Evolutionary conservation across 1,139 yeast genomes (phyloP).

Genomic region (Candida sojae): DNA sequence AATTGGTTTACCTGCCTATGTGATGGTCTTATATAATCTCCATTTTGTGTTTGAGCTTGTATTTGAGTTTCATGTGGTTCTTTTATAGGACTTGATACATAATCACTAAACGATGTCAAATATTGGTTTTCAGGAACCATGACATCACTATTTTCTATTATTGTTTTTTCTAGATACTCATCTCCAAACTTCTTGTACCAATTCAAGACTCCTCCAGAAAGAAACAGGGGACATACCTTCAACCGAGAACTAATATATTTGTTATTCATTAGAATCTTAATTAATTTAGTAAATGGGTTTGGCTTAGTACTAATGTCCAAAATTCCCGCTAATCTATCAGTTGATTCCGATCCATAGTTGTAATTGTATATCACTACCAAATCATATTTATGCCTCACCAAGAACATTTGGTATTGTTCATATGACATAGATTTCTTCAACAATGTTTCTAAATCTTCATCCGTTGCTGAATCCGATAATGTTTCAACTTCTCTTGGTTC

Average conservation of each 20-base stretch:
- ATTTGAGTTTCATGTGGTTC: background rate
- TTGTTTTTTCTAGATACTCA: conserved; percentile 23
- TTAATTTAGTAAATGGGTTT: conserved; percentile 49
- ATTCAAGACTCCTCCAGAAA: conserved; percentile 44
- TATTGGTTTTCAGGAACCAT: conserved; percentile 17
- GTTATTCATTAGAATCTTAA: conserved; percentile 52
- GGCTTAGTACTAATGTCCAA: conserved; percentile 17
- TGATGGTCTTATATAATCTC: conserved; percentile 8
- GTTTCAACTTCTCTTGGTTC: conserved; percentile 49
- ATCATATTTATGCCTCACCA: conserved; percentile 55
- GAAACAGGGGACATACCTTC: conserved; percentile 34
- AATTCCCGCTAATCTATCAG: conserved; percentile 31
- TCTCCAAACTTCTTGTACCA: conserved; percentile 41
- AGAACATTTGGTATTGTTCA: conserved; percentile 53
- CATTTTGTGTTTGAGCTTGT: background rate
- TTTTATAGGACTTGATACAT: conserved; percentile 35
- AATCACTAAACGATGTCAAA: conserved; percentile 41
- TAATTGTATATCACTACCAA: conserved; percentile 64
- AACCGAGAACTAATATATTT: conserved; percentile 38
- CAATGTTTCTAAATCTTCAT: conserved; percentile 59
- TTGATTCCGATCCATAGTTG: conserved; percentile 26
- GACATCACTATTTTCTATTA: background rate
- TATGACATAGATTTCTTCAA: conserved; percentile 56
- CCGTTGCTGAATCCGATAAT: conserved; percentile 32
- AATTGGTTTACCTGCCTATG: conserved; percentile 3